Evolutionary conservation across 192 early-diverging fungal species (phyloP), one percentile per base, ranked within the genome.

Genomic region (Chytriomyces confervae): DNA sequence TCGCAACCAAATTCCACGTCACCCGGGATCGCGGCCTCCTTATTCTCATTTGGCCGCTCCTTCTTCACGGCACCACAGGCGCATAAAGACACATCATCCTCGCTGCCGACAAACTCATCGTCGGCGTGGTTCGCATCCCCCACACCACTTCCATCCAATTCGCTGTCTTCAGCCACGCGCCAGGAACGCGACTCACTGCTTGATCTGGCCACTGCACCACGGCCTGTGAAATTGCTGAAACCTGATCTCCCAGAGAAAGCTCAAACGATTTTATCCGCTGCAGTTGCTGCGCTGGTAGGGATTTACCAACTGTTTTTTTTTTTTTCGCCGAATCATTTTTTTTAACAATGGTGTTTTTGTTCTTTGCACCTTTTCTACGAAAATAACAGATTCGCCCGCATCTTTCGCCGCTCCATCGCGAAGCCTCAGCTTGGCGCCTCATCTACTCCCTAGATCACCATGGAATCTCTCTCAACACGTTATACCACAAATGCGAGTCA

Each of bases 381-480:
- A 20, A 60, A 23, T 5, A 43, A 27, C 77, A 95, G 94, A 78
- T 98, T 62, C 92, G 92, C n/a, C 85, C 88, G 6, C 66, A 89
- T 65, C 80, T 99, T 50, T 95, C 96, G 5, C 89, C 92, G 5
- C 83, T 95, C 61, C 84, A 93, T 36, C 88, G 93, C 47, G 86
- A 97, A 75, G 84, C 94, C 5, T 82, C 90, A 50, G 88, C 81
- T 63, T 96, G 94, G 94, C 89, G 82, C 11, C 86, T 99, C 43
- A 78, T 96, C 3, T 99, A 99, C 81, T 94, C 92, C 61, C 86
- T 97, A 61, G 96, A 98, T 69, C 94, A 96, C 78, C 95, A 99
- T 79, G 97, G 97, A 5, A 94, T 95, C 66, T 93, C 91, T 76
- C 84, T 99, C 63, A 84, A 91, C 63, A 96, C 96, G 2, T 85